Evolutionary conservation across 1,284 basidiomycete genomes (phyloP).

Genomic region (Trichosporon coremiiforme): DNA sequence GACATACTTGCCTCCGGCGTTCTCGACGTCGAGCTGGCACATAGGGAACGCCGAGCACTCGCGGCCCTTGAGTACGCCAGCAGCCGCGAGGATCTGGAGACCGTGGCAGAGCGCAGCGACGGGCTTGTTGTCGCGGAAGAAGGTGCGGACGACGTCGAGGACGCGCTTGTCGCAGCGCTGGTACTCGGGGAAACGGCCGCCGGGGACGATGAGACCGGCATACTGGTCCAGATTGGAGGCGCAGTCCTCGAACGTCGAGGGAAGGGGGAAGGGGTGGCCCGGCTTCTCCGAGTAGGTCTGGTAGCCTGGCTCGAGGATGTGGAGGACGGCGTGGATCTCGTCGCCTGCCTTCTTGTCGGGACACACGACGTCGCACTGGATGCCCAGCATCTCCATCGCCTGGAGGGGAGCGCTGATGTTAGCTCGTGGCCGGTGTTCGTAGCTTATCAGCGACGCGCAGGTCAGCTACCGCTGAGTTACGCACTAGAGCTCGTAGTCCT

Average conservation of each 20-base stretch:
- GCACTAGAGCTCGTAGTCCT: constrained; percentile 34
- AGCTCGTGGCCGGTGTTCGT: background rate
- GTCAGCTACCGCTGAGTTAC: background rate
- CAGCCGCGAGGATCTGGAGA: constrained; percentile 32
- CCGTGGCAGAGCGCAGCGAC: constrained; percentile 33
- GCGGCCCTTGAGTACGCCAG: constrained; percentile 32
- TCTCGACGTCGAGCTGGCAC: constrained; percentile 35
- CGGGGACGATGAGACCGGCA: constrained; percentile 31
- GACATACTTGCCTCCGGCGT: constrained; percentile 31
- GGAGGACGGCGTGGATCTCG: constrained; percentile 29
- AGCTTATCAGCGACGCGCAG: too few species aligned
- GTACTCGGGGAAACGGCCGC: constrained; percentile 33
- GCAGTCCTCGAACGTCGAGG: constrained; percentile 24
- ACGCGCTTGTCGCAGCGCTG: constrained; percentile 33
- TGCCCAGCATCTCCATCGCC: constrained; percentile 33
- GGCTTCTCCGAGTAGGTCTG: constrained; percentile 33
- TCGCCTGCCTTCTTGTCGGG: constrained; percentile 31
- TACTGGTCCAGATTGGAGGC: constrained; percentile 29
- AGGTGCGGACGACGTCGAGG: constrained; percentile 29
- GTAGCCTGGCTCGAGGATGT: constrained; percentile 32
- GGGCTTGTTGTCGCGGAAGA: constrained; percentile 27
- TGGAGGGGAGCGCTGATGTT: constrained; percentile 26
- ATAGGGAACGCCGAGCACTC: constrained; percentile 32
- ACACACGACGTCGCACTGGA: constrained; percentile 32
- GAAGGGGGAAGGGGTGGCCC: constrained; percentile 31